These are phyloP conservation scores for Fusarium sp. DNA, from an alignment of 2,329 filamentous ascomycete species.

Conservation along the genomic window DNA sequence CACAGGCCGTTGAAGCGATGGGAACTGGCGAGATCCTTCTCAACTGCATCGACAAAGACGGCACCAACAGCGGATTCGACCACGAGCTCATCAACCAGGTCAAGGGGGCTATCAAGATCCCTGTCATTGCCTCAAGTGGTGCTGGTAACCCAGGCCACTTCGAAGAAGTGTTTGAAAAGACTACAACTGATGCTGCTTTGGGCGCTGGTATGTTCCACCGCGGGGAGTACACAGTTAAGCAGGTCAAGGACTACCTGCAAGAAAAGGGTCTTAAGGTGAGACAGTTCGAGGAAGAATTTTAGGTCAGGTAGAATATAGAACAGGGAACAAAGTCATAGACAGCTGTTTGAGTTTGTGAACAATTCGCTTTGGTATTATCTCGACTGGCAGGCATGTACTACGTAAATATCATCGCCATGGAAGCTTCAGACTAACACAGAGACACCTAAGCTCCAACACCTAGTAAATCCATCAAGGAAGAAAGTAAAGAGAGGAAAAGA, in stretches of 20 bases:
- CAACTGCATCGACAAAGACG: conserved; percentile 98
- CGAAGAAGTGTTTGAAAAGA: conserved; percentile 87
- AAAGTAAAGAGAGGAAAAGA: neutral
- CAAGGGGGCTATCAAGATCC: conserved; percentile 88
- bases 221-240: conserved; percentile 91
- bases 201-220: conserved; percentile 98
- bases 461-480: conserved; percentile 14
- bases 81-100: conserved; percentile 91
- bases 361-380: conserved; percentile 32
- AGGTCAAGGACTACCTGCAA: conserved; percentile 88
- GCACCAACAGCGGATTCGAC: conserved; percentile 94
- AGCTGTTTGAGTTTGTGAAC: conserved; percentile 1
- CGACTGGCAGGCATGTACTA: conserved; percentile 25
- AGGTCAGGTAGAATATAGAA: conserved; percentile 21
- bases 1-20: conserved; percentile 93
- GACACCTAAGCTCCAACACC: conserved; percentile 37
- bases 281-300: conserved; percentile 73
- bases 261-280: conserved; percentile 82
- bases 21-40: conserved; percentile 93
- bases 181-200: conserved; percentile 89
- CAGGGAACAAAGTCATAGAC: conserved; percentile 19
- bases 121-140: conserved; percentile 94
- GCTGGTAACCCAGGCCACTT: conserved; percentile 92
- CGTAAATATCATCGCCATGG: conserved; percentile 19
- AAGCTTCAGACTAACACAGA: conserved; percentile 21